phyloP scores from a whole-genome alignment of 2,329 filamentous ascomycete genomes.

The Phialophora macrospora region DNA sequence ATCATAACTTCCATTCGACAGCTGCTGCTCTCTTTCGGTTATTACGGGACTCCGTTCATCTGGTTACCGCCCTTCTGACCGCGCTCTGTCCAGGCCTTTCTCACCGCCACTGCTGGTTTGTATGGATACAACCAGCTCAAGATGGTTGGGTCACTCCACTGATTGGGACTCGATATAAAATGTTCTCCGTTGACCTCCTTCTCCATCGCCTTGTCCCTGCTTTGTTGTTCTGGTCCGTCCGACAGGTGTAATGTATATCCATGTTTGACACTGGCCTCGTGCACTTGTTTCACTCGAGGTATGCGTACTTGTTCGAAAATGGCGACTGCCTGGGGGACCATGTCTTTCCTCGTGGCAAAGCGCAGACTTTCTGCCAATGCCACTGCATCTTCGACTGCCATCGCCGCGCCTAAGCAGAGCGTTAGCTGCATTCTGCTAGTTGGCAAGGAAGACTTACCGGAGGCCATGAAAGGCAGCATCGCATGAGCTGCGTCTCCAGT shows the following conservation, averaged over 20 bases:
- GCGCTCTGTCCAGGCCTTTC: slow-evolving; percentile 40
- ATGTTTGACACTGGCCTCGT: slow-evolving; percentile 53
- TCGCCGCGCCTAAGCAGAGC: slow-evolving; percentile 3
- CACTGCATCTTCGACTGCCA: slow-evolving; percentile 13
- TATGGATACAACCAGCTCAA: slow-evolving; percentile 57
- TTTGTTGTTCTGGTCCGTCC: slow-evolving; percentile 50
- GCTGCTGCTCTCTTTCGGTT: background rate
- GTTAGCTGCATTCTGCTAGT: background rate
- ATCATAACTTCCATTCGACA: background rate
- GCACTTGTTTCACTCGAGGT: slow-evolving; percentile 40
- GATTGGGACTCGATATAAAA: slow-evolving; percentile 51
- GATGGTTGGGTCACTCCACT: slow-evolving; percentile 55
- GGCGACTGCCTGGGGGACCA: background rate
- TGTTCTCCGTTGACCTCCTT: slow-evolving; percentile 47
- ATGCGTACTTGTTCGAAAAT: slow-evolving; percentile 11
- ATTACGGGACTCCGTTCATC: background rate
- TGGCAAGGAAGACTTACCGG: slow-evolving; percentile 40
- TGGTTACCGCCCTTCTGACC: background rate
- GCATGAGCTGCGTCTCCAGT: slow-evolving; percentile 51
- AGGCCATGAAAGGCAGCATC: slow-evolving; percentile 52
- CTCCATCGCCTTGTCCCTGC: slow-evolving; percentile 49
- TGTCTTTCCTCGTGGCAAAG: background rate
- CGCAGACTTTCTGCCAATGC: slow-evolving; percentile 11
- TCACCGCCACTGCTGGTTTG: slow-evolving; percentile 49
- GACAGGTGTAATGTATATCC: slow-evolving; percentile 54